Conservation (phyloP, 345 rosid species). For the Eucalyptus lansdowneana region DNA sequence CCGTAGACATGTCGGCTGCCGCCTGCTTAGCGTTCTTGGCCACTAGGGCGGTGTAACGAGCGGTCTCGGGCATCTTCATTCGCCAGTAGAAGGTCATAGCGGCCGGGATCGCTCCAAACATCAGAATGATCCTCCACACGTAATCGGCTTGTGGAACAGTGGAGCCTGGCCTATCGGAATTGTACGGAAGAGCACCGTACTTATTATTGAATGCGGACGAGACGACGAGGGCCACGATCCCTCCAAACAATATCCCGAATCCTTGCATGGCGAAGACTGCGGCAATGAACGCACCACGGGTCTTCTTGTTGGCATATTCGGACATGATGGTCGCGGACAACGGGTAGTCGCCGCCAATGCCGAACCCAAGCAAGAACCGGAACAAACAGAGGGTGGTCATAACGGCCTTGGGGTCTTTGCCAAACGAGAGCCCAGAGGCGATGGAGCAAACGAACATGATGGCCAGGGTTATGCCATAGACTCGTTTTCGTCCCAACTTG, state of each 20-base stretch:
- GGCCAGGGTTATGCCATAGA: constrained; percentile 57
- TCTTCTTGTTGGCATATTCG: constrained; percentile 67
- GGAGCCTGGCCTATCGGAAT: too few species aligned
- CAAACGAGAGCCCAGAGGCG: constrained; percentile 57
- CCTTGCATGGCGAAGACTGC: constrained; percentile 88
- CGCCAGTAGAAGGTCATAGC: constrained; percentile 23
- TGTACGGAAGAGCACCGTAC: not conserved
- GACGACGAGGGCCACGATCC: constrained; percentile 34
- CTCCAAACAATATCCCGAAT: constrained; percentile 61
- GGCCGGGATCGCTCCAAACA: constrained; percentile 25
- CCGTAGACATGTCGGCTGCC: constrained; percentile 32
- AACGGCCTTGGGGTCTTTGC: constrained; percentile 13
- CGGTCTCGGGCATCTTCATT: constrained; percentile 34
- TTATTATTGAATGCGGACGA: not conserved
- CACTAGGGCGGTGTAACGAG: constrained; percentile 31
- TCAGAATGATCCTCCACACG: constrained; percentile 23
- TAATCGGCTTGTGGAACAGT: constrained; percentile 13
- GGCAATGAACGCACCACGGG: constrained; percentile 70
- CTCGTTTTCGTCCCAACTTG: constrained; percentile 65
- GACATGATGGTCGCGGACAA: constrained; percentile 96
- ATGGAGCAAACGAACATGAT: constrained; percentile 56
- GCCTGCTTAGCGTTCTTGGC: constrained; percentile 39
- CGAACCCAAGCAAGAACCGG: constrained; percentile 90
- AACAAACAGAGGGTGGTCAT: constrained; percentile 75
- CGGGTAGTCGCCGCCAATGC: constrained; percentile 86